Conservation (phyloP, 352 stramenopile species). For the Pythium rishiriense region DNA sequence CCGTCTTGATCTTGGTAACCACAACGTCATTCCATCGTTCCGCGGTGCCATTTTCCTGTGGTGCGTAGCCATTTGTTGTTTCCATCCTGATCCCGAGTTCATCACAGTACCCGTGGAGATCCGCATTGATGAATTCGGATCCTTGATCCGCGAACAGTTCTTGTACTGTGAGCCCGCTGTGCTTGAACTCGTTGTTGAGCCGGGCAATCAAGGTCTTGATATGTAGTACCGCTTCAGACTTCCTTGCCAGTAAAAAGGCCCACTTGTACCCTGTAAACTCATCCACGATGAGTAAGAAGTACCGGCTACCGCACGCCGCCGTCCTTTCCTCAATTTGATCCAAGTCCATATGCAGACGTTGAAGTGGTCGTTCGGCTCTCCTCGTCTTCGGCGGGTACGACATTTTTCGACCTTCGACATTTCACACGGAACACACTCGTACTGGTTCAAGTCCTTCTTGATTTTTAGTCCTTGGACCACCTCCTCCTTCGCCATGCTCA, state of each 20-base stretch:
- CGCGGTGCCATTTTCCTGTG: slow-evolving; percentile 22
- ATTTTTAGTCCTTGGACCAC: slow-evolving; percentile 4
- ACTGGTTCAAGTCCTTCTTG: slow-evolving; percentile 9
- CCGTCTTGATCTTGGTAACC: slow-evolving; percentile 4
- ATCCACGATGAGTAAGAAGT: slow-evolving; percentile 27
- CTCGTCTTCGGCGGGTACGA: not conserved
- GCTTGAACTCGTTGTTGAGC: slow-evolving; percentile 2
- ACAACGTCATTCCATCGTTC: slow-evolving; percentile 16
- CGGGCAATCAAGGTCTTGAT: not conserved
- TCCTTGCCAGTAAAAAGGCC: slow-evolving; percentile 20
- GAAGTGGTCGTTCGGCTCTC: not conserved
- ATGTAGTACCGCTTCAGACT: not conserved
- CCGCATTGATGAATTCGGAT: slow-evolving; percentile 13
- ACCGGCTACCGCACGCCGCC: slow-evolving; percentile 2
- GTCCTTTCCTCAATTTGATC: slow-evolving; percentile 5
- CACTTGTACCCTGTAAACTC: slow-evolving; percentile 29
- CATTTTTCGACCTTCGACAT: not conserved
- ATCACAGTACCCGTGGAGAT: slow-evolving; percentile 7
- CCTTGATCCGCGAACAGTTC: slow-evolving; percentile 19
- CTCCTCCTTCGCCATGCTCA: not conserved
- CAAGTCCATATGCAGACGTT: not conserved
- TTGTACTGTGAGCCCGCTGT: not conserved
- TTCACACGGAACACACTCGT: slow-evolving; percentile 8
- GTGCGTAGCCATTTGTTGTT: slow-evolving; percentile 19
- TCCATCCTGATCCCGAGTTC: not conserved